phyloP scores from a whole-genome alignment of 768 basidiomycete genomes.

The Mycena galericulata region DNA sequence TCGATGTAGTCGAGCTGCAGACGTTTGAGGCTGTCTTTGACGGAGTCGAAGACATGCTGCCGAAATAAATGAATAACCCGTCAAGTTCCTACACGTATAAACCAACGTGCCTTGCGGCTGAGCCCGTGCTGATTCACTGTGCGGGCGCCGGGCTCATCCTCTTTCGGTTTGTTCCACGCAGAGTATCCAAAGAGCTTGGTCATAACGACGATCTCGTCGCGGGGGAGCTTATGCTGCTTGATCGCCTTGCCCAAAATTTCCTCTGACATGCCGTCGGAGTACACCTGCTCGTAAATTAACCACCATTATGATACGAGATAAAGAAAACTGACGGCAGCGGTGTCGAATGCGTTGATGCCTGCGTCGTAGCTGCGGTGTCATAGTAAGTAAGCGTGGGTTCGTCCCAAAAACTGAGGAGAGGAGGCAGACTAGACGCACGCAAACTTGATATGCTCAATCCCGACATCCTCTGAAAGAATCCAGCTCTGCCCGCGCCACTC shows the following conservation, averaged over 20 bases:
- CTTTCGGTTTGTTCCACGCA: too few species aligned
- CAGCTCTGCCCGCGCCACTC: constrained; percentile 49
- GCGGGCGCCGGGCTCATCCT: too few species aligned
- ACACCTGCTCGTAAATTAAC: background rate
- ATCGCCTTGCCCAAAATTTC: constrained; percentile 52
- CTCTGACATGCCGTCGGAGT: constrained; percentile 48
- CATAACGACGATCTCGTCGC: constrained; percentile 50
- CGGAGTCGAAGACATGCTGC: background rate
- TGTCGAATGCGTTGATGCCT: constrained; percentile 21
- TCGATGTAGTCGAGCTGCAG: constrained; percentile 10
- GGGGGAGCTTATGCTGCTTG: constrained; percentile 48
- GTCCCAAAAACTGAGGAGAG: background rate
- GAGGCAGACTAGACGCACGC: background rate
- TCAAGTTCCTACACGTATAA: too few species aligned
- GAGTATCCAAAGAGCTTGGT: background rate
- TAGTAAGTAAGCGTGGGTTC: too few species aligned
- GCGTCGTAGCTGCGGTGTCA: constrained; percentile 1
- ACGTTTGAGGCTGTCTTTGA: background rate
- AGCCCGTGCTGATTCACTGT: constrained; percentile 1
- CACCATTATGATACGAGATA: too few species aligned
- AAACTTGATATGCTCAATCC: constrained; percentile 51
- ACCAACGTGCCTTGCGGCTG: constrained; percentile 4
- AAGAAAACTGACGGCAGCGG: background rate
- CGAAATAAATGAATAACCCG: too few species aligned
- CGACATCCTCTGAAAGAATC: constrained; percentile 52